Base-by-base conservation (phyloP, 192 early-diverging fungal genomes). In the Backusella circina region DNA sequence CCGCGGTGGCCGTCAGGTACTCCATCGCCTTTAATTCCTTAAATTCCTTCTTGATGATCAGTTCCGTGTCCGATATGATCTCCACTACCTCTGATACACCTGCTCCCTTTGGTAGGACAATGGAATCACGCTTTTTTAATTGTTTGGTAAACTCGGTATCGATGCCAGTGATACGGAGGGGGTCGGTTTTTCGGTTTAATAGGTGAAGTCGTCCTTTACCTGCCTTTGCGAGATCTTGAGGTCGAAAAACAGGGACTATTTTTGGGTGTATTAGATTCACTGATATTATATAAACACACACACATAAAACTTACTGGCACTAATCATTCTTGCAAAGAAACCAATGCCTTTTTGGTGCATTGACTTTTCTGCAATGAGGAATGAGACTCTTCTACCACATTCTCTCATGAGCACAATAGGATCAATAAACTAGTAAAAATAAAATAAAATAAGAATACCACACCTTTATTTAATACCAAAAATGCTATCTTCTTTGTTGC, bases 231-330 rank as follows among this genome's bases (percentile, higher is more conserved):
- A 95, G 79, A 85, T 99, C 98, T 82, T 98, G 97, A 71, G 96
- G 93, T 50, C 98, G 87, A 61, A 91, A 89, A 16, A 99, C 98
- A 9, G 97, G 94, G 79, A 99, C 93, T 95, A 80, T n/a, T n/a
- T n/a, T n/a, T n/a, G n/a, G n/a, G n/a, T n/a, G n/a, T n/a, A n/a
- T n/a, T n/a, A n/a, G n/a, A 10, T 73, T 36, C 37, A 72, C 35
- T 2, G 13, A 57, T 12, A 15, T 9, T 35, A 23, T 33, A 21
- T 16, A 7, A 31, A 30, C 64, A 5, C 50, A 30, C 18, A 38
- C 37, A 47, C 12, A 35, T 9, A 23, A 44, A 35, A 90, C 89
- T 80, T 82, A 93, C 93, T 98, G 16, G 95, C 91, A 57, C 92
- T 86, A 70, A 97, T 71, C 10, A 84, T 77, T 18, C 92, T 80